A percentile compares a stretch with the other conserved stretches of the same genome.
Evolutionary conservation across 805 yeast genomes (phyloP).

Genomic region (Cyberlindnera euphorbiiphila): DNA sequence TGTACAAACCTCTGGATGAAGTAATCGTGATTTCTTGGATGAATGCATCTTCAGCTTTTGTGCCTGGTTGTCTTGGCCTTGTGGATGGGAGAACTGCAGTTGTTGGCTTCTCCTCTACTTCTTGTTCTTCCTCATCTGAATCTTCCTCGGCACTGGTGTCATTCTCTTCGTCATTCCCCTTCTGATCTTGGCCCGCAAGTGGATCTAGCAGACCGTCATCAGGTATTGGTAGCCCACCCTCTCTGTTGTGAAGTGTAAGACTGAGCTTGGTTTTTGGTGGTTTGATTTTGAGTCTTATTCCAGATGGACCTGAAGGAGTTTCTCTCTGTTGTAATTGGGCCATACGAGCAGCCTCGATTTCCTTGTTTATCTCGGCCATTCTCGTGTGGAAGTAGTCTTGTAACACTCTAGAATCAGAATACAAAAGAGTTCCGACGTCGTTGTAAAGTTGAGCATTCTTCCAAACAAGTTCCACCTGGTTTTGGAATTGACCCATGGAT

Average conservation of each 20-base stretch:
- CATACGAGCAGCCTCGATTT: slow-evolving; percentile 14
- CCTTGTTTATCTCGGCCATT: slow-evolving; percentile 29
- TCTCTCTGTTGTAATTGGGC: slow-evolving; percentile 13
- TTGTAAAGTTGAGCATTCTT: slow-evolving; percentile 77
- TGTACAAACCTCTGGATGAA: slow-evolving; percentile 29
- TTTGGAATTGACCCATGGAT: slow-evolving; percentile 54
- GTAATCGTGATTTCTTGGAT: slow-evolving; percentile 29
- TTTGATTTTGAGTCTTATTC: slow-evolving; percentile 13
- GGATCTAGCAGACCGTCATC: slow-evolving; percentile 9
- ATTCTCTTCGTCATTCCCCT: slow-evolving; percentile 9
- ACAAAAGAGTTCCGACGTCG: slow-evolving; percentile 66
- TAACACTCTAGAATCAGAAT: slow-evolving; percentile 65
- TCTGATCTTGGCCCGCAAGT: slow-evolving; percentile 10
- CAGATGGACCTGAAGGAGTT: slow-evolving; percentile 8
- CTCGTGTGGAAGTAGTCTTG: slow-evolving; percentile 45
- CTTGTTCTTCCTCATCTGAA: slow-evolving; percentile 2
- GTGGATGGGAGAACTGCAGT: slow-evolving; percentile 12
- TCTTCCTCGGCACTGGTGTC: slow-evolving; percentile 7
- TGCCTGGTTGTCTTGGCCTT: slow-evolving; percentile 4
- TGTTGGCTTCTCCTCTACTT: slow-evolving; percentile 4
- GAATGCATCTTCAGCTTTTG: slow-evolving; percentile 22
- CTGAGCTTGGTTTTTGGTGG: slow-evolving; percentile 17
- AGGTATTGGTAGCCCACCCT: slow-evolving; percentile 10
- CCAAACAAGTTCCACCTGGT: slow-evolving; percentile 62
- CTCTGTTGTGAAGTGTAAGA: slow-evolving; percentile 12